Conservation (phyloP, 441 rosid genomes). For the Isatis lusitanica region DNA sequence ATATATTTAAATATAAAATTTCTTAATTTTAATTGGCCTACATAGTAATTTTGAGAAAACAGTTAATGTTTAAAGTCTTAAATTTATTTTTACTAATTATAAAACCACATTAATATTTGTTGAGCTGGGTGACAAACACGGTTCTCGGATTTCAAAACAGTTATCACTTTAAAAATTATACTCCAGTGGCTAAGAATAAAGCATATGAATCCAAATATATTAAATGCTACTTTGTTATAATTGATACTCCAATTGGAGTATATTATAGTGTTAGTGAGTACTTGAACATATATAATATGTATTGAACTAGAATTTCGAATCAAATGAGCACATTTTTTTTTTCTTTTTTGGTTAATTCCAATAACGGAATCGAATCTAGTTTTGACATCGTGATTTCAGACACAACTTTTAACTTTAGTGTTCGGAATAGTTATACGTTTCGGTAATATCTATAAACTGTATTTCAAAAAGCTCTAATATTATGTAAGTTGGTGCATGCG, state of each 20-base stretch:
- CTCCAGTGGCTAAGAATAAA: background rate
- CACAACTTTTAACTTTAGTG: constrained; percentile 36
- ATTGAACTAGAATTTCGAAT: no score
- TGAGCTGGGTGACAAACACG: background rate
- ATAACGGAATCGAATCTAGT: constrained; percentile 31
- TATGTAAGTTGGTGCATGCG: constrained; percentile 28
- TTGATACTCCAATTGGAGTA: no score
- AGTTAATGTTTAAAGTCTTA: background rate
- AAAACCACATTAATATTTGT: background rate
- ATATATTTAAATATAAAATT: background rate
- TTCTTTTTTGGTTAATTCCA: background rate
- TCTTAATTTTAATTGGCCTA: background rate
- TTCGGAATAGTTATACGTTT: constrained; percentile 26
- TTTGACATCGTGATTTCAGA: constrained; percentile 28
- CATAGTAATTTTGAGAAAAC: background rate
- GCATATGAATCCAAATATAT: background rate
- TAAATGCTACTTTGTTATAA: background rate
- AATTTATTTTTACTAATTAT: background rate
- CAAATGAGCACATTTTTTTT: background rate
- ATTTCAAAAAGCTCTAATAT: background rate
- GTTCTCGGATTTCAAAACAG: background rate
- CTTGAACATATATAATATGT: background rate
- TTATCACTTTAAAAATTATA: no score
- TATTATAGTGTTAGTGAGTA: background rate
- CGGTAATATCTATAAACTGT: constrained; percentile 17